These are phyloP conservation scores for Cytospora piceae DNA, from an alignment of 2,329 filamentous ascomycete species.

Conservation along the genomic window DNA sequence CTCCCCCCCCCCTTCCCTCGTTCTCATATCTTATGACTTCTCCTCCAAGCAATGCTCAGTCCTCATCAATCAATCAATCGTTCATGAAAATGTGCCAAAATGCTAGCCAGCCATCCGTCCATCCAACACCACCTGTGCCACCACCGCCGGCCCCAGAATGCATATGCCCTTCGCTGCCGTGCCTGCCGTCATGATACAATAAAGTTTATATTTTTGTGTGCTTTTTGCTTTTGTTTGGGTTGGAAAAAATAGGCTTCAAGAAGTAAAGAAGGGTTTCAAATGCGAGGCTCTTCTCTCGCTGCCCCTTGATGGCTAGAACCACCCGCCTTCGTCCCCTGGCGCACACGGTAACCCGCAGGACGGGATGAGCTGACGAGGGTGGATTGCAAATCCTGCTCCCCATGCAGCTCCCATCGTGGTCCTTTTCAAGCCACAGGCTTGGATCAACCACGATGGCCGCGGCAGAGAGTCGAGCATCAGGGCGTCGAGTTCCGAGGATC, in stretches of 20 bases:
- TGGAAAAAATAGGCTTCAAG: constrained; percentile 11
- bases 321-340: background rate
- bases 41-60: background rate
- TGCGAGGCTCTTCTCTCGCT: constrained; percentile 1
- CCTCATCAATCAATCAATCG: constrained; percentile 11
- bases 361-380: background rate
- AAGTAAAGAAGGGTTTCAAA: constrained; percentile 21
- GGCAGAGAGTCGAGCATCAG: background rate
- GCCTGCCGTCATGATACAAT: constrained; percentile 11
- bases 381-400: background rate
- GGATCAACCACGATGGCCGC: background rate
- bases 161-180: constrained; percentile 6
- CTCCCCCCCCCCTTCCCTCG: background rate
- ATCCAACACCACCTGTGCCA: background rate
- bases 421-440: background rate
- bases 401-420: background rate
- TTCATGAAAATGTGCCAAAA: constrained; percentile 16
- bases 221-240: background rate
- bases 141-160: constrained; percentile 8
- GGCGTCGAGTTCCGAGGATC: background rate
- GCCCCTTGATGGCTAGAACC: background rate
- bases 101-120: constrained; percentile 10
- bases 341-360: background rate
- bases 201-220: background rate
- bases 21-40: background rate